phyloP scores from a whole-genome alignment of 306 rosid genomes.

The Prunus persica region DNA sequence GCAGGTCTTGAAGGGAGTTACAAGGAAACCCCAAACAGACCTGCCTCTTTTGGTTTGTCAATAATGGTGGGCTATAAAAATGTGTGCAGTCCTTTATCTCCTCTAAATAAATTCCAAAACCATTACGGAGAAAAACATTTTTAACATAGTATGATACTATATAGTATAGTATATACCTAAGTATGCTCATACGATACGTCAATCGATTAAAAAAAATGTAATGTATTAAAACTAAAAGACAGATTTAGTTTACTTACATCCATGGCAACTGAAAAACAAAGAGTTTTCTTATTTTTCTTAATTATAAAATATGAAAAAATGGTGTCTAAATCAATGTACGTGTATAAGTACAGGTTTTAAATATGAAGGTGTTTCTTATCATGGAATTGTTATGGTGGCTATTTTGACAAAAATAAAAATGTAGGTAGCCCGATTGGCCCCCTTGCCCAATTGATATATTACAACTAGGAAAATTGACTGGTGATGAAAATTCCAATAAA shows the following conservation, averaged over 20 bases:
- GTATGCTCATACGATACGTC: neutral
- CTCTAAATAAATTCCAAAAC: neutral
- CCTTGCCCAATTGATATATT: neutral
- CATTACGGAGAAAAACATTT: neutral
- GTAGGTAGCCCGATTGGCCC: neutral
- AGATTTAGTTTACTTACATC: neutral
- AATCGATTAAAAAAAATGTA: neutral
- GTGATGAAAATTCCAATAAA: neutral
- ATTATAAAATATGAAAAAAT: neutral
- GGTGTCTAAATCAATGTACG: neutral
- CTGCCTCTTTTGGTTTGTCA: neutral
- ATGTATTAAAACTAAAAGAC: neutral
- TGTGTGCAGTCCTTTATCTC: neutral
- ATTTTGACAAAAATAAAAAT: neutral
- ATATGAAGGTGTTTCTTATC: neutral
- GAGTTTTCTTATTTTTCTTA: neutral
- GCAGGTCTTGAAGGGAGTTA: neutral
- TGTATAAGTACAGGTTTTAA: neutral
- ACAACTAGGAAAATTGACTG: conserved; percentile 3
- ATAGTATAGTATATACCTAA: neutral
- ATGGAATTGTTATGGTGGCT: neutral
- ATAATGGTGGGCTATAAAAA: neutral
- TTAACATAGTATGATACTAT: neutral
- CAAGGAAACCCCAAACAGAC: too few species aligned
- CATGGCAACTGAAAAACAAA: neutral